A percentile compares a stretch with the other conserved stretches of the same genome.
These are phyloP conservation scores for Thermothelomyces thermophilus DNA, from an alignment of 2,329 filamentous ascomycete genomes.

Conservation along the genomic window DNA sequence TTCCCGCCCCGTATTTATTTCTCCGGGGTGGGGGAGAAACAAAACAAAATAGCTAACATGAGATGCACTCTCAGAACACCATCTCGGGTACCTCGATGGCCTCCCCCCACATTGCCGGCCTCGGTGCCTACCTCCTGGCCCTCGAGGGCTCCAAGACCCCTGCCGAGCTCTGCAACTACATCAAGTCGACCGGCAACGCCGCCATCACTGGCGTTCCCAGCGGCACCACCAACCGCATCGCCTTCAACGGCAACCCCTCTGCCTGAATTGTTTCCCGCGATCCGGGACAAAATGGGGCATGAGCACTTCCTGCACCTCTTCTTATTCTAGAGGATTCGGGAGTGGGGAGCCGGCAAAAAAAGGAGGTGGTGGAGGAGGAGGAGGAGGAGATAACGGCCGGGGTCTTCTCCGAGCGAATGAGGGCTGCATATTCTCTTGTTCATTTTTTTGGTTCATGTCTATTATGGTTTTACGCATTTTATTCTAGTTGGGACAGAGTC, in stretches of 20 bases:
- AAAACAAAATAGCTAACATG: neutral
- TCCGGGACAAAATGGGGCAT: neutral
- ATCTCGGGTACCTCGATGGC: conserved; percentile 44
- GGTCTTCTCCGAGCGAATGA: no score
- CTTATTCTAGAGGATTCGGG: neutral
- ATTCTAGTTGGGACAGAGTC: no score
- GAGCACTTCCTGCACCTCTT: neutral
- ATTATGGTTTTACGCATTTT: no score
- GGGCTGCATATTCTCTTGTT: no score
- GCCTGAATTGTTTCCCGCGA: conserved; percentile 15
- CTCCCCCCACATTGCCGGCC: conserved; percentile 31
- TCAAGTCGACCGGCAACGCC: conserved; percentile 37
- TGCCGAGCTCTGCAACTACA: conserved; percentile 40
- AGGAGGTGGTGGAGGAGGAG: no score
- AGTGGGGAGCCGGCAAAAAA: neutral
- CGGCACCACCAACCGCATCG: conserved; percentile 46
- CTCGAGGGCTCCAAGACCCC: conserved; percentile 37
- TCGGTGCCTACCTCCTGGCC: conserved; percentile 37
- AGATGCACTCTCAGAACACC: conserved; percentile 26
- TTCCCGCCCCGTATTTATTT: neutral
- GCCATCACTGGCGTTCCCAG: conserved; percentile 36
- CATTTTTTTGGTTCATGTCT: no score
- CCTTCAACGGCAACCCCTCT: conserved; percentile 46
- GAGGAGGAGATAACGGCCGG: no score
- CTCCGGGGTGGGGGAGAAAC: no score